Base-by-base conservation (phyloP, 1,139 yeast species). In the Petasospora rhodanensis region DNA sequence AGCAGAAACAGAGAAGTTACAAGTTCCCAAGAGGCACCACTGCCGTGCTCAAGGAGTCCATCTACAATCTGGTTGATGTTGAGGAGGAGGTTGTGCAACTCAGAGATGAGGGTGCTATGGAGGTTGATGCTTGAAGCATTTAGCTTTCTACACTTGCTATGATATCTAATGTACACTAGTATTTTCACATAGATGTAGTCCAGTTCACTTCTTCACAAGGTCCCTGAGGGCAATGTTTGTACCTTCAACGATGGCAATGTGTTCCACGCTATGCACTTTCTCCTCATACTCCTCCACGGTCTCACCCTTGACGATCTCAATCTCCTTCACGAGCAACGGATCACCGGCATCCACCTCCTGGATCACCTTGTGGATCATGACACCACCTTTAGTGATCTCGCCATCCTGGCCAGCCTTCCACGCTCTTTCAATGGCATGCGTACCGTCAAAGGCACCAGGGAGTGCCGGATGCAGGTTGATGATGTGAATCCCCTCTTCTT, bases 361-460 rank as follows among this genome's bases (percentile, higher is more conserved):
- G 47, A 91, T 89, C 17, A 91, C 97, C 54, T 82, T 76, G 62
- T 91, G 98, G 32, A 93, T 84, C 98, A 91, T 91, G 35, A 93
- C 84, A 1, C 98, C 98, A n/a, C 94, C 96, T 49, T 74, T 74
- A 11, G 70, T 54, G 38, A 83, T 72, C 41, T 72, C 73, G 8
- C 94, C 95, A 29, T 70, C 73, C 54, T 86, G 95, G 26, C 96
- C 96, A 9, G 94, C 95, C 52, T 85, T 69, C 91, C 94, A 89
- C 1, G 96, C 95, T 51, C 97, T 69, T 51, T 91, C 96, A 42
- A 91, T 91, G 15, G 98, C 97, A 61, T 85, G 89, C 9, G 95
- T 89, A 4, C 98, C 98, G 41, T 91, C 96, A 65, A 91, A 91
- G 4, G 89, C 89, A 16, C 96, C 96, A 2, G 98, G 98, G 38